Conservation (phyloP, 371 early-diverging fungal genomes). For the Zopfochytrium polystomum region DNA sequence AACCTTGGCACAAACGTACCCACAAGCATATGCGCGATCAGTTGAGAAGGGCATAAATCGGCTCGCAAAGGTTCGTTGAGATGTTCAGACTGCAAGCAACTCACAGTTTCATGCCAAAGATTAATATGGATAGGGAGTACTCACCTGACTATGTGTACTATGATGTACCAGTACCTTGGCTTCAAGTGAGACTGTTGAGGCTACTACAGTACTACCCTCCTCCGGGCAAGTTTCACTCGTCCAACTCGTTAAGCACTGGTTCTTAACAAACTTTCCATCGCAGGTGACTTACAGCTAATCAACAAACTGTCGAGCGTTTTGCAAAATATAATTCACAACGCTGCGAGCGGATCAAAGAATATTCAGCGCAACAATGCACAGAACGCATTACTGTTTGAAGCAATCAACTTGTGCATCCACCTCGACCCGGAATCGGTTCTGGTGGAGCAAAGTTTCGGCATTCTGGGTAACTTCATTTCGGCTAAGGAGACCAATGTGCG, state of each 20-base stretch:
- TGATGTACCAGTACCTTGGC: slow-evolving; percentile 95
- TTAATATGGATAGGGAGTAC: slow-evolving; percentile 83
- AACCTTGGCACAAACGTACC: slow-evolving; percentile 83
- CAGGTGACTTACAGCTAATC: slow-evolving; percentile 6
- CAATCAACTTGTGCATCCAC: slow-evolving; percentile 91
- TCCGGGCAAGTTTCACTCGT: slow-evolving; percentile 58
- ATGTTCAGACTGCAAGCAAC: slow-evolving; percentile 6
- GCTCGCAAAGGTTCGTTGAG: slow-evolving; percentile 70
- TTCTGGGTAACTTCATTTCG: slow-evolving; percentile 84
- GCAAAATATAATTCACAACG: slow-evolving; percentile 75
- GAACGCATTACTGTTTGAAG: slow-evolving; percentile 94
- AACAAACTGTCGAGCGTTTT: slow-evolving; percentile 46
- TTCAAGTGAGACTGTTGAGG: slow-evolving; percentile 91
- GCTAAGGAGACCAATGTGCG: slow-evolving; percentile 94
- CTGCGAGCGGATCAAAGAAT: slow-evolving; percentile 87
- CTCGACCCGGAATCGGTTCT: slow-evolving; percentile 83
- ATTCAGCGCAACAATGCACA: slow-evolving; percentile 96
- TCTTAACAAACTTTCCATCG: slow-evolving; percentile 5
- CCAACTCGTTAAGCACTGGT: not conserved
- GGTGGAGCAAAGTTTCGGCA: slow-evolving; percentile 73
- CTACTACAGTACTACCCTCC: slow-evolving; percentile 93
- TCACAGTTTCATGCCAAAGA: slow-evolving; percentile 39
- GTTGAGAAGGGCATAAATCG: slow-evolving; percentile 74
- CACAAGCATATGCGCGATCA: slow-evolving; percentile 71
- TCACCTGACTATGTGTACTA: slow-evolving; percentile 89